Conservation (phyloP, 2,329 filamentous ascomycete species). For the Geosmithia morbida region DNA sequence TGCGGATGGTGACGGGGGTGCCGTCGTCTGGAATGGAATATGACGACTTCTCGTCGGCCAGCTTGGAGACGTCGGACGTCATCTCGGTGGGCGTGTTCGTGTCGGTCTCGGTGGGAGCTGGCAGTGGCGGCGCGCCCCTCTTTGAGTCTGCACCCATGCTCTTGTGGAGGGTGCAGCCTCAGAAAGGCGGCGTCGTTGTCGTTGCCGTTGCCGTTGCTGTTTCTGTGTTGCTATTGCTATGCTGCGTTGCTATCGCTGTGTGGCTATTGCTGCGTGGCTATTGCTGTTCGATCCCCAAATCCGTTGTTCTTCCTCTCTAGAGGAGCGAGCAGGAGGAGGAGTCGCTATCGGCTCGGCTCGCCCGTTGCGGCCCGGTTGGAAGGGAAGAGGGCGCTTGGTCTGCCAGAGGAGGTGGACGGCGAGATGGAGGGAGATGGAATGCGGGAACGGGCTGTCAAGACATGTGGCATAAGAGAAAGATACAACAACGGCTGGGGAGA, state of each 20-base stretch:
- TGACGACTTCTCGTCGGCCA: conserved; percentile 55
- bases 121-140: conserved; percentile 47
- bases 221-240: too few relatives aligned
- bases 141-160: conserved; percentile 40
- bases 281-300: too few relatives aligned
- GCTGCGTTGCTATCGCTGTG: too few relatives aligned
- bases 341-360: neutral
- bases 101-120: conserved; percentile 61
- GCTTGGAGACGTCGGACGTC: conserved; percentile 50
- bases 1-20: conserved; percentile 83
- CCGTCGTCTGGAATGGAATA: conserved; percentile 78
- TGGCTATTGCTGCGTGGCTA: too few relatives aligned
- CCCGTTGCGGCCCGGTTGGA: too few relatives aligned
- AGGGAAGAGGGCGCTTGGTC: too few relatives aligned
- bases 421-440: neutral
- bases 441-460: conserved; percentile 11
- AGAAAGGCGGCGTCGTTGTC: neutral
- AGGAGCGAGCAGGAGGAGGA: neutral
- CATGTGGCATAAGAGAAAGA: conserved; percentile 8
- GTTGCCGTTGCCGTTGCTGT: neutral
- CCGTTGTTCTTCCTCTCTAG: neutral
- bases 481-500: conserved; percentile 2
- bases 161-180: neutral
- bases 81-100: conserved; percentile 48
- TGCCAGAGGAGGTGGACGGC: neutral